These are phyloP conservation scores for Whalleya microplaca DNA, from an alignment of 2,329 filamentous ascomycete genomes.

Conservation along the genomic window DNA sequence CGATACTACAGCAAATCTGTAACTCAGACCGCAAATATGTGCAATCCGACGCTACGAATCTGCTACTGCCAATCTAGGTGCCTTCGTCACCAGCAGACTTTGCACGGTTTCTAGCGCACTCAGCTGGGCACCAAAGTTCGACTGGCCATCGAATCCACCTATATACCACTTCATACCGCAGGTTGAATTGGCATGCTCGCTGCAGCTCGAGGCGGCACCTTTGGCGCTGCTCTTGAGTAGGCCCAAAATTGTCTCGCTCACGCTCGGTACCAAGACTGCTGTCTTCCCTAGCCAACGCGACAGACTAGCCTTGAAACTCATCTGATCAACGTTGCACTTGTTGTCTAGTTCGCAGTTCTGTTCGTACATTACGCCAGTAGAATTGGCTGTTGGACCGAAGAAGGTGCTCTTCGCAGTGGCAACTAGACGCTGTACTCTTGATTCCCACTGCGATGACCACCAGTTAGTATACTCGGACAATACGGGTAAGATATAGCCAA, in stretches of 20 bases:
- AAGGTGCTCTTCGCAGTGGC: constrained; percentile 34
- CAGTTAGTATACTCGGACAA: neutral
- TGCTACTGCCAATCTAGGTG: constrained; percentile 21
- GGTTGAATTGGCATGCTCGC: constrained; percentile 33
- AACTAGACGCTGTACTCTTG: constrained; percentile 38
- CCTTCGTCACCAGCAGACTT: constrained; percentile 29
- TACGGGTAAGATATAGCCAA: neutral
- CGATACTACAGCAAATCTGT: no score
- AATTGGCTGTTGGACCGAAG: constrained; percentile 28
- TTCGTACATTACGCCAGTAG: constrained; percentile 41
- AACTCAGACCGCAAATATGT: neutral
- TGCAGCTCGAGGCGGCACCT: constrained; percentile 39
- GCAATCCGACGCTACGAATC: constrained; percentile 1
- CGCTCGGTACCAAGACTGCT: constrained; percentile 40
- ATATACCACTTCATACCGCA: constrained; percentile 40
- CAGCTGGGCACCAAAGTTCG: constrained; percentile 40
- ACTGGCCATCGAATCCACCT: constrained; percentile 39
- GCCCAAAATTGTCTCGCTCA: constrained; percentile 31
- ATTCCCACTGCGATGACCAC: constrained; percentile 33
- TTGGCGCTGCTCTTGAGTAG: constrained; percentile 36
- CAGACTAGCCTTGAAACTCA: constrained; percentile 36
- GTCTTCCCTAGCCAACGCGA: constrained; percentile 37
- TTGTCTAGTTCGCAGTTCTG: constrained; percentile 43
- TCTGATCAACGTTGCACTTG: constrained; percentile 44
- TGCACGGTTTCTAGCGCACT: constrained; percentile 41